Conservation (phyloP, 768 basidiomycete genomes). For the Asterophora parasitica region DNA sequence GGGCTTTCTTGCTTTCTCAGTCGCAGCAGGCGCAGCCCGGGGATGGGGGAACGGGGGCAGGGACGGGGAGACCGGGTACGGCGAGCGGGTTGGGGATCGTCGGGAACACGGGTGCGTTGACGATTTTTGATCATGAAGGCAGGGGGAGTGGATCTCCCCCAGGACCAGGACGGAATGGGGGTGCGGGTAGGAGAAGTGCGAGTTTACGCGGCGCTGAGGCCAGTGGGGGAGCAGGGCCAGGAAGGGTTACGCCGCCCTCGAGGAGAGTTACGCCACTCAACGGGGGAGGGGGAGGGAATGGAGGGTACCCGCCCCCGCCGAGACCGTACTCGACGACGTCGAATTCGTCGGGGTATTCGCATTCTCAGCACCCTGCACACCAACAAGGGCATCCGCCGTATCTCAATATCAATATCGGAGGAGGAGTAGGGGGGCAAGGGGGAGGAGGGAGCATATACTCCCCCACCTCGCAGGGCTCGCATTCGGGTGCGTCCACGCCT, state of each 20-base stretch:
- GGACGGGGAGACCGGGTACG: conserved; percentile 28
- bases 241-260: conserved; percentile 8
- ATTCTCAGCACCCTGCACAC: conserved; percentile 13
- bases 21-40: conserved; percentile 28
- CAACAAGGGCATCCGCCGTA: conserved; percentile 16
- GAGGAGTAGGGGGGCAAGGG: conserved; percentile 7
- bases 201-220: background rate
- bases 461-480: too few species aligned
- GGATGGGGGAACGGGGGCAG: conserved; percentile 27
- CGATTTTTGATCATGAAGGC: conserved; percentile 53
- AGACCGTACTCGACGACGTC: conserved; percentile 35
- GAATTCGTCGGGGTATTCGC: conserved; percentile 23
- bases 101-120: conserved; percentile 43
- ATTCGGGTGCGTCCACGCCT: too few species aligned
- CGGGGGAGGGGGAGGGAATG: background rate
- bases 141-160: conserved; percentile 13
- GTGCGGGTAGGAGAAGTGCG: background rate
- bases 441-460: too few species aligned
- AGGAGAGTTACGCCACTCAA: conserved; percentile 9
- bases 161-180: conserved; percentile 27
- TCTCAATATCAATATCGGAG: conserved; percentile 20
- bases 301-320: conserved; percentile 16
- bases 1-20: conserved; percentile 27
- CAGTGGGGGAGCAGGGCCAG: too few species aligned
- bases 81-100: conserved; percentile 36